These are phyloP conservation scores for Moesziomyces parantarcticus DNA, from an alignment of 1,284 basidiomycete genomes.

Conservation along the genomic window DNA sequence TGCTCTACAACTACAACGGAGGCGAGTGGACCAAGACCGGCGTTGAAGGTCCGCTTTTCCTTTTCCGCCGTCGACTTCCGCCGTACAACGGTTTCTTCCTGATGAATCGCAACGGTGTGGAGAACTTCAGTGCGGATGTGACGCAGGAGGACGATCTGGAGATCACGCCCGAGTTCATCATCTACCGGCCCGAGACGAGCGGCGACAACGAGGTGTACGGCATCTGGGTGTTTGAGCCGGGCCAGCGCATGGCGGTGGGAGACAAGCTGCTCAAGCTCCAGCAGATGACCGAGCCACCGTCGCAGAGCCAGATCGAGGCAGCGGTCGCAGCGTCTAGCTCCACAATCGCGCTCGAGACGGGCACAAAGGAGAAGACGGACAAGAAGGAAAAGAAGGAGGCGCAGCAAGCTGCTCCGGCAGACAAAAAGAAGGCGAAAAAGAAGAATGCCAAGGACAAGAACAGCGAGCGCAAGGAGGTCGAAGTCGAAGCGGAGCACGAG, in stretches of 20 bases:
- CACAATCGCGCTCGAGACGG: not conserved
- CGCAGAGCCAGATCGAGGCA: constrained; percentile 18
- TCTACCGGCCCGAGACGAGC: constrained; percentile 75
- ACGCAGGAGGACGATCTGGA: constrained; percentile 83
- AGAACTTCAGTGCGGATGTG: constrained; percentile 81
- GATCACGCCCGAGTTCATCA: constrained; percentile 74
- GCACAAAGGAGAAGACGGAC: not conserved
- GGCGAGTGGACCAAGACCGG: constrained; percentile 77
- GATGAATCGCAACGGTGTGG: constrained; percentile 84
- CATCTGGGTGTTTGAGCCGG: constrained; percentile 81
- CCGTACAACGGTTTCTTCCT: constrained; percentile 88
- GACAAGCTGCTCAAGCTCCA: constrained; percentile 60
- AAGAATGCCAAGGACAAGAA: constrained; percentile 28
- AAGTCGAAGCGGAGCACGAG: not conserved
- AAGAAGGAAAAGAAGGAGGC: constrained; percentile 14
- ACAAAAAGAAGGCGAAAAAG: constrained; percentile 16
- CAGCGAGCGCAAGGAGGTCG: constrained; percentile 5
- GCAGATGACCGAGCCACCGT: constrained; percentile 37
- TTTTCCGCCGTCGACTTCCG: constrained; percentile 79
- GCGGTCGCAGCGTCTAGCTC: constrained; percentile 9
- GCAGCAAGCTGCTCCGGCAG: constrained; percentile 13
- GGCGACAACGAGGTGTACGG: constrained; percentile 73
- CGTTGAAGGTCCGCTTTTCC: constrained; percentile 86
- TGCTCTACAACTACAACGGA: constrained; percentile 65
- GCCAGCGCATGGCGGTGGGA: constrained; percentile 77